Evolutionary conservation across 2,329 filamentous ascomycete genomes (phyloP).

Genomic region (Talaromyces islandicus): DNA sequence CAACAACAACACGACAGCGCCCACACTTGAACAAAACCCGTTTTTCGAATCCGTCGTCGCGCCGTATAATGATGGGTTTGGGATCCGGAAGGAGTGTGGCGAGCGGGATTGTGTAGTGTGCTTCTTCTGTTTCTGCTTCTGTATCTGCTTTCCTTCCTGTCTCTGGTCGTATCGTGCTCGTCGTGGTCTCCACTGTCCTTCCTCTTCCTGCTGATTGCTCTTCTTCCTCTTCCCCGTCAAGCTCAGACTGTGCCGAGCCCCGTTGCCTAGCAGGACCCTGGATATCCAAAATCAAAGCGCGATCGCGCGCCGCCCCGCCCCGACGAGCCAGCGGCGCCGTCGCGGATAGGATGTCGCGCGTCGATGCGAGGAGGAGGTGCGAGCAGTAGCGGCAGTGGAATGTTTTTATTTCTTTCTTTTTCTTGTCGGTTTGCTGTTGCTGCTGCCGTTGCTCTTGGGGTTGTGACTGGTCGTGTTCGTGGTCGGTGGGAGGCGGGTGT

Average conservation of each 20-base stretch:
- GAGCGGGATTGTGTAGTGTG: constrained; percentile 46
- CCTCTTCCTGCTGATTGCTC: not conserved
- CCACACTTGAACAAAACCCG: constrained; percentile 53
- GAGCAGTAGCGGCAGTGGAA: constrained; percentile 61
- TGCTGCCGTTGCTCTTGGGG: not conserved
- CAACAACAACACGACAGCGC: constrained; percentile 56
- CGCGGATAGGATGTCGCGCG: constrained; percentile 40
- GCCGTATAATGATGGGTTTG: constrained; percentile 47
- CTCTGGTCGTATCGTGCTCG: not conserved
- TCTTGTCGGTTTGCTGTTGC: not conserved
- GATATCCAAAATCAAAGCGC: constrained; percentile 54
- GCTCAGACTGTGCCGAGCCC: not conserved
- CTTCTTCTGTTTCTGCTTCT: constrained; percentile 8
- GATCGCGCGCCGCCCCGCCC: constrained; percentile 35
- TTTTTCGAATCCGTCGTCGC: constrained; percentile 64
- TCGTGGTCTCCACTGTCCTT: not conserved
- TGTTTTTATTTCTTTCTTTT: constrained; percentile 33
- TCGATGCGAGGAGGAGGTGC: constrained; percentile 57
- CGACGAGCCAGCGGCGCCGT: constrained; percentile 8
- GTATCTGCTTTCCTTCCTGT: not conserved
- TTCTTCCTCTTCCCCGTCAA: constrained; percentile 10
- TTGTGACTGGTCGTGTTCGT: not conserved
- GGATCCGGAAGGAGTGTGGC: constrained; percentile 44
- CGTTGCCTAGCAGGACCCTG: constrained; percentile 8
- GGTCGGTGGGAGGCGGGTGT: not conserved